Evolutionary conservation across 202 grass and related monocot species (phyloP).

Genomic region (Schoenoplectus triqueter): DNA sequence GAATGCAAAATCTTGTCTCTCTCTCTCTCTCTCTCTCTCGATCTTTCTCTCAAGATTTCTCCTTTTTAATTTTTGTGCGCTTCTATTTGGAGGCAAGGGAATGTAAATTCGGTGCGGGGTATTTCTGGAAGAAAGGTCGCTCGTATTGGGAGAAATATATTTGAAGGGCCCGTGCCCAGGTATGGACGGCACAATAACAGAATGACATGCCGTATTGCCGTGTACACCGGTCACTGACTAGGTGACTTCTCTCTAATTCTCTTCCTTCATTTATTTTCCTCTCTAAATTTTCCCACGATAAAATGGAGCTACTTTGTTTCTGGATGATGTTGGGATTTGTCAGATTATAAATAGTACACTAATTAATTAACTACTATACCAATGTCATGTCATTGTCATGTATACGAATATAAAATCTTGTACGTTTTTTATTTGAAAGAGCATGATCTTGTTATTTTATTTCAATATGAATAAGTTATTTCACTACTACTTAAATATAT

Average conservation of each 20-base stretch:
- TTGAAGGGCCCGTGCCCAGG: background rate
- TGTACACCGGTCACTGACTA: constrained; percentile 16
- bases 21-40: background rate
- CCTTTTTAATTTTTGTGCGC: constrained; percentile 7
- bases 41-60: background rate
- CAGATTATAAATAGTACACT: no score
- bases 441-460: background rate
- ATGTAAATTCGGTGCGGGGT: background rate
- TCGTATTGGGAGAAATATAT: background rate
- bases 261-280: background rate
- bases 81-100: background rate
- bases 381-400: no score
- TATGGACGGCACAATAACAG: background rate
- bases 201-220: constrained; percentile 1
- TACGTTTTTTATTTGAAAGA: no score
- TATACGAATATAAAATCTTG: no score
- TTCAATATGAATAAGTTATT: background rate
- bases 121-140: background rate
- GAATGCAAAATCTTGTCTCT: background rate
- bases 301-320: no score
- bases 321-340: no score
- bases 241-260: background rate
- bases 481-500: background rate
- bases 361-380: no score
- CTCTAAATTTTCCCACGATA: no score